Evolutionary conservation across 805 yeast species (phyloP).

Genomic region (Wickerhamiella siamensis): DNA sequence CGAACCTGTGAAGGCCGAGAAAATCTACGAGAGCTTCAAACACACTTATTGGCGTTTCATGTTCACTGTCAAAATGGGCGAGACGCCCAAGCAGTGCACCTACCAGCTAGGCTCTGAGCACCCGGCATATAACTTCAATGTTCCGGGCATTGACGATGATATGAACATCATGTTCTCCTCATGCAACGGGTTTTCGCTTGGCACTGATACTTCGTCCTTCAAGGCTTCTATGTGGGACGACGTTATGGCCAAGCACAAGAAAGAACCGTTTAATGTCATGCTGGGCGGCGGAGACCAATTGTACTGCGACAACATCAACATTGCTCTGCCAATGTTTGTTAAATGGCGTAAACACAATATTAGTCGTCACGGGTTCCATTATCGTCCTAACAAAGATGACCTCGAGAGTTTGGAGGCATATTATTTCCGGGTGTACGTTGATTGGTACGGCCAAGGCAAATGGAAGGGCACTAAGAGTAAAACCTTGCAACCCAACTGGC

Average conservation of each 20-base stretch:
- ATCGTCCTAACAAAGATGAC: constrained; percentile 28
- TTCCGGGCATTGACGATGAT: constrained; percentile 50
- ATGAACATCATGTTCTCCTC: constrained; percentile 77
- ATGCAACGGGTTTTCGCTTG: constrained; percentile 80
- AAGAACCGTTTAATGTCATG: constrained; percentile 75
- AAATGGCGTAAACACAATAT: constrained; percentile 51
- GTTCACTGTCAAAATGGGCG: constrained; percentile 35
- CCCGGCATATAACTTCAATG: constrained; percentile 45
- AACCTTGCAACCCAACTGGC: constrained; percentile 53
- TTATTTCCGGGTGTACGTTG: constrained; percentile 59
- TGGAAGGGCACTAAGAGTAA: constrained; percentile 60
- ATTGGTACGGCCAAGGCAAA: constrained; percentile 84
- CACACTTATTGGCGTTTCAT: constrained; percentile 53
- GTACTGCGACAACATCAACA: constrained; percentile 69
- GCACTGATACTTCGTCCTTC: constrained; percentile 50
- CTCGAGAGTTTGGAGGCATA: constrained; percentile 42
- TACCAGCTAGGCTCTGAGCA: constrained; percentile 40
- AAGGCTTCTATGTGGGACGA: constrained; percentile 78
- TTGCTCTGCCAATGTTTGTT: constrained; percentile 25
- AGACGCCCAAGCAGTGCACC: constrained; percentile 44
- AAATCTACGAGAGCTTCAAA: constrained; percentile 27
- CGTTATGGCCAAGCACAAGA: constrained; percentile 52
- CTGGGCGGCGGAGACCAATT: constrained; percentile 96
- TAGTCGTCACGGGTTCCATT: constrained; percentile 18
- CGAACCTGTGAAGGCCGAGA: constrained; percentile 22